A percentile compares a stretch with the other conserved stretches of the same genome.
These are phyloP conservation scores for Phytophthora syringae DNA, from an alignment of 352 stramenopile species.

Conservation along the genomic window DNA sequence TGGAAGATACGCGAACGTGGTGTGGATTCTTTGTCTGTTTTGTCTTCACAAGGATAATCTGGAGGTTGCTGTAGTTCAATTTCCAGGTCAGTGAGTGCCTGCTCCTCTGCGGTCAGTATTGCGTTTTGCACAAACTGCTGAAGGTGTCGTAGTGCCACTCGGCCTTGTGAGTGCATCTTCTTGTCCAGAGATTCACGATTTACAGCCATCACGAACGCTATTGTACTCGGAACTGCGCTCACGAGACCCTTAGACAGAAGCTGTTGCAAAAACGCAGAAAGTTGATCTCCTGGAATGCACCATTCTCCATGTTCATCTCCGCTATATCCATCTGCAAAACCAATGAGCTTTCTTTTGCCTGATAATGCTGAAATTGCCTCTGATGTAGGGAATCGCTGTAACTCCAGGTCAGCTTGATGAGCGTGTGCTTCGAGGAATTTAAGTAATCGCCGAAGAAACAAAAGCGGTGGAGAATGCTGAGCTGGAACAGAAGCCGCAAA, in stretches of 20 bases:
- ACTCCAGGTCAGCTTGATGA: slow-evolving; percentile 9
- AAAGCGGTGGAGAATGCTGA: not conserved
- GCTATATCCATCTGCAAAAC: not conserved
- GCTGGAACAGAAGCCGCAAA: not conserved
- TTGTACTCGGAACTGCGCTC: slow-evolving; percentile 33
- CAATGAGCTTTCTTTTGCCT: slow-evolving; percentile 8
- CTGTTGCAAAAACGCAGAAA: slow-evolving; percentile 32
- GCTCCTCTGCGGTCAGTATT: slow-evolving; percentile 24
- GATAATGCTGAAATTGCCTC: slow-evolving; percentile 6
- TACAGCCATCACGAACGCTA: slow-evolving; percentile 31
- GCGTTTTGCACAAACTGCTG: too few relatives aligned
- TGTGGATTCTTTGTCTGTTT: slow-evolving; percentile 1
- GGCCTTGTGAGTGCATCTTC: too few relatives aligned
- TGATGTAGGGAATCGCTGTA: slow-evolving; percentile 33
- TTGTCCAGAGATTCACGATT: slow-evolving; percentile 30
- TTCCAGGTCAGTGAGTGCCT: not conserved
- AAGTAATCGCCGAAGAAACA: slow-evolving; percentile 31
- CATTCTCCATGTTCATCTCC: slow-evolving; percentile 19
- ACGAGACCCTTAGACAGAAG: slow-evolving; percentile 29
- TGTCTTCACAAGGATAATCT: not conserved
- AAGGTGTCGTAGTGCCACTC: too few relatives aligned
- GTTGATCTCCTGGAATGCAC: slow-evolving; percentile 28
- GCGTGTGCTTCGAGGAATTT: slow-evolving; percentile 19
- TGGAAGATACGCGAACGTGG: slow-evolving; percentile 24
- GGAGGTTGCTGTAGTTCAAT: not conserved